A percentile compares a stretch with the other conserved stretches of the same genome.
These are phyloP conservation scores for Colletotrichum sp. DNA, from an alignment of 2,329 filamentous ascomycete genomes.

Conservation along the genomic window DNA sequence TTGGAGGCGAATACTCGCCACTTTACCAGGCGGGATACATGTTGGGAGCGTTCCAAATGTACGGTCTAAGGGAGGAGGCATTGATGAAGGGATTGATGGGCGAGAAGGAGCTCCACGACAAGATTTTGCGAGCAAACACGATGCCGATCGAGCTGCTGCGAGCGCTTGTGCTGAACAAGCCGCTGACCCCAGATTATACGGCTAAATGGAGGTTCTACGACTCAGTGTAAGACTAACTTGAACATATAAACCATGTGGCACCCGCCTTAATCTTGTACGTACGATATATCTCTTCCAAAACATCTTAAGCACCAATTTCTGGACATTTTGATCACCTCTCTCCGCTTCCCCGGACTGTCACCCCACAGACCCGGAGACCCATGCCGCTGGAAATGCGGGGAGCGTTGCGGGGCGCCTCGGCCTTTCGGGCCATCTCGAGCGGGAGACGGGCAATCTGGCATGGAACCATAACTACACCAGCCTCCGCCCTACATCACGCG, in stretches of 20 bases:
- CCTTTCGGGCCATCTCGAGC: not conserved
- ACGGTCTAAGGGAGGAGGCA: constrained; percentile 53
- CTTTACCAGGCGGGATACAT: constrained; percentile 67
- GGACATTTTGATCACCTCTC: not conserved
- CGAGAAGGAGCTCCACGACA: constrained; percentile 63
- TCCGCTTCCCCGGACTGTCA: not conserved
- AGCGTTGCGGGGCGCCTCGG: not conserved
- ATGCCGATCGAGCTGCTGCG: constrained; percentile 62
- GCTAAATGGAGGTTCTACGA: constrained; percentile 57
- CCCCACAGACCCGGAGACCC: not conserved
- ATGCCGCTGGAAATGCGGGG: not conserved
- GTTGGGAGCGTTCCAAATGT: constrained; percentile 63
- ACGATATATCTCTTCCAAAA: not conserved
- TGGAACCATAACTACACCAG: constrained; percentile 3
- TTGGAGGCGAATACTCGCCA: constrained; percentile 61
- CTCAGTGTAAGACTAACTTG: not conserved
- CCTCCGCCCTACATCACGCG: constrained; percentile 4
- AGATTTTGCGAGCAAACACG: constrained; percentile 52
- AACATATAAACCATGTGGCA: not conserved
- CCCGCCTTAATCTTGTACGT: not conserved
- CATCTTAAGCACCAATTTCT: not conserved
- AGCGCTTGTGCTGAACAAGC: constrained; percentile 48
- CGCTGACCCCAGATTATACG: constrained; percentile 47
- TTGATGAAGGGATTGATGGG: constrained; percentile 39
- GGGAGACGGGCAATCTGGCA: not conserved